Conservation (phyloP, 2,329 filamentous ascomycete species). For the Colletotrichum orchidophilum region DNA sequence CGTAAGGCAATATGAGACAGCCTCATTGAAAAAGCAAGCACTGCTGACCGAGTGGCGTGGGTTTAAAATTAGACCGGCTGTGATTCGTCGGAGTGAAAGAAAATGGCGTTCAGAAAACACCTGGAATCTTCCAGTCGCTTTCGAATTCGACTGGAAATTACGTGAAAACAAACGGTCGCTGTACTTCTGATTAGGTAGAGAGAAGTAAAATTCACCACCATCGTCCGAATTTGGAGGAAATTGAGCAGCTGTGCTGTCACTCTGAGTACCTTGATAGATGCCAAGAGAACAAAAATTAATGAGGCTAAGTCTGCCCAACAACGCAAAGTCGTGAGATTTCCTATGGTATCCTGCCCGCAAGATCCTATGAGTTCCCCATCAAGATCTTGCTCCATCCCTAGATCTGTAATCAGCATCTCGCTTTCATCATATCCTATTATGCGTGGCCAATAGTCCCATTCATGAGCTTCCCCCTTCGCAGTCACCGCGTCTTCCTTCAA, state of each 20-base stretch:
- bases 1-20: neutral
- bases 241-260: neutral
- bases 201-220: neutral
- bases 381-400: no score
- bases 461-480: neutral
- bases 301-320: neutral
- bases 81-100: neutral
- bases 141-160: neutral
- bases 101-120: neutral
- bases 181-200: neutral
- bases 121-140: neutral
- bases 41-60: neutral
- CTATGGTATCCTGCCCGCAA: neutral
- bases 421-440: neutral
- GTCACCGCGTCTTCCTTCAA: constrained; percentile 52
- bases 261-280: neutral
- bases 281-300: neutral
- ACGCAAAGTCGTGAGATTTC: neutral
- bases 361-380: neutral
- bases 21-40: neutral
- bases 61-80: neutral
- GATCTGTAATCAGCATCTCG: no score
- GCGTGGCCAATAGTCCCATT: neutral
- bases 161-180: neutral
- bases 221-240: neutral